These are phyloP conservation scores for Talaromyces sp. DNA, from an alignment of 2,329 filamentous ascomycete species.

Conservation along the genomic window DNA sequence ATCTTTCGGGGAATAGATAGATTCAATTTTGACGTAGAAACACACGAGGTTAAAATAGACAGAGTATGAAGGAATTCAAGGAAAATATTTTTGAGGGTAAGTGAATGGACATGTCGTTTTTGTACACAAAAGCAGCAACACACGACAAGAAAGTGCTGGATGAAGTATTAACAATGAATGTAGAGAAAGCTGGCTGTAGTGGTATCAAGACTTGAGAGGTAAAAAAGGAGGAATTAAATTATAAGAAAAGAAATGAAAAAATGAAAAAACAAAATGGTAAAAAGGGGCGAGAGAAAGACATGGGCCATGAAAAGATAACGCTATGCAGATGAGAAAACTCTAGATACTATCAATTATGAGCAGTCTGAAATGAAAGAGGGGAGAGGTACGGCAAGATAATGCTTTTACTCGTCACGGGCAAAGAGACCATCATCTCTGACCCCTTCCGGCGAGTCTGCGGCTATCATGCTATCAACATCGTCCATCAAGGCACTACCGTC, in stretches of 20 bases:
- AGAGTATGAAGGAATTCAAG: background rate
- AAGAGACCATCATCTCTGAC: constrained; percentile 22
- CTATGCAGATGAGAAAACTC: constrained; percentile 13
- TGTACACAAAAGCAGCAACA: constrained; percentile 11
- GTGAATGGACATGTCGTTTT: constrained; percentile 13
- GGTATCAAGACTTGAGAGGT: constrained; percentile 10
- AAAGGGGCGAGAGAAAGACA: background rate
- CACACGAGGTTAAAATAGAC: background rate
- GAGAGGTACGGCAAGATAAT: background rate
- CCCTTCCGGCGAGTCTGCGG: constrained; percentile 36
- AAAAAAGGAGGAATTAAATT: background rate
- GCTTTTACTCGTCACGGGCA: constrained; percentile 8
- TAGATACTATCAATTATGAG: constrained; percentile 12
- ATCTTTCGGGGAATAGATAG: background rate
- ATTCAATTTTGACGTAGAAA: background rate
- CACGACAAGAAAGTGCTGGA: constrained; percentile 8
- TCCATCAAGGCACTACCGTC: constrained; percentile 49
- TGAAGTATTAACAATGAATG: constrained; percentile 17
- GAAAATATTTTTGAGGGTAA: background rate
- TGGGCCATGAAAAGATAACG: constrained; percentile 6
- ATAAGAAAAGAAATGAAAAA: background rate
- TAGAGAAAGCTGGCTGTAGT: constrained; percentile 12
- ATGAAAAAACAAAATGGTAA: background rate
- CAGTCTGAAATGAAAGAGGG: constrained; percentile 6
- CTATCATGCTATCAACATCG: constrained; percentile 45